Evolutionary conservation across 108 stramenopile species (phyloP), one percentile per base, ranked within the genome.

Genomic region (Pseudonitzschia multiseries): DNA sequence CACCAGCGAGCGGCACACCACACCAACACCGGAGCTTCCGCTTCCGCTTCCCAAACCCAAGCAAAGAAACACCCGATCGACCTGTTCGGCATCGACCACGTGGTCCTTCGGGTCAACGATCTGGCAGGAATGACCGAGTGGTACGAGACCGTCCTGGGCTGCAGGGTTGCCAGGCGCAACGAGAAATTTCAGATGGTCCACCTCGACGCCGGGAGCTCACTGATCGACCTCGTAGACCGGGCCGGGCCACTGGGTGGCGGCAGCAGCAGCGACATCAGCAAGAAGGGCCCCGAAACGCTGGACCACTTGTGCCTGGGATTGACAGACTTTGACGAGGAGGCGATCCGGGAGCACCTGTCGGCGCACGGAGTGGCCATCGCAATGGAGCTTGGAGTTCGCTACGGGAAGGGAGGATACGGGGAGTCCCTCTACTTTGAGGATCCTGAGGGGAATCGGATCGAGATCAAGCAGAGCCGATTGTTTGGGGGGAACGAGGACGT

Each of bases 111-210:
- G 18, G 52, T 52, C n/a, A 17, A 52, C n/a, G 52, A 52, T 17
- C 18, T 52, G n/a, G n/a, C 8, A 17, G 52, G 52, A 52, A 52
- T 52, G 52, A 52, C 52, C 8, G 14, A 21, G 5, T 52, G 52
- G 52, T 52, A 52, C 18, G 52, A 52, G n/a, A 52, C 8, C 8
- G 52, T 52, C 17, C 18, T 52, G 52, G 52, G 52, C 8, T 52
- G 52, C 52, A 52, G 18, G 52, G 52, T 52, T 5, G 52, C 52
- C 8, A 52, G n/a, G 18, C 52, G n/a, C 17, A 52, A 52, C 18
- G 52, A 52, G n/a, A 52, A 52, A 52, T 52, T 52, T 21, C 17
- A 52, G 18, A 52, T 52, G 52, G n/a, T n/a, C n/a, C 52, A 52
- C 52, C 18, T 52, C 13, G 52, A 52, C 18, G 52, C 52, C n/a